Conservation (phyloP, 257 asterid species). For the Jacaranda mimosifolia region DNA sequence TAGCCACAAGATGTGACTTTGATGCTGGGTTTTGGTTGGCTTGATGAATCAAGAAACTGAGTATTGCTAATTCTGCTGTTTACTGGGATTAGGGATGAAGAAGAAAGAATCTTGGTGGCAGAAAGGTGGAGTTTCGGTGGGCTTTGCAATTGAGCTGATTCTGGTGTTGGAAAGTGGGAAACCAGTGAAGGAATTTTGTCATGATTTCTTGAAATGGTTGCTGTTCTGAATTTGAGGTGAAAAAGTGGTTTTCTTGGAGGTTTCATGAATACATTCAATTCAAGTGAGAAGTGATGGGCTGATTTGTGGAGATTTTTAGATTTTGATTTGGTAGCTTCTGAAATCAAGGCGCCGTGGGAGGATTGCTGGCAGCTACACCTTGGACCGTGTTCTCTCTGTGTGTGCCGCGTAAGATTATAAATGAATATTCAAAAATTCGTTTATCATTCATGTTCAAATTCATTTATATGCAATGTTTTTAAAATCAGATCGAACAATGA, state of each 20-base stretch:
- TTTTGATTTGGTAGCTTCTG: background rate
- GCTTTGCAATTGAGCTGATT: constrained; percentile 30
- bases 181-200: constrained; percentile 6
- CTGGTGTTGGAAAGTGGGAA: constrained; percentile 21
- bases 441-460: no score
- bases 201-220: constrained; percentile 34
- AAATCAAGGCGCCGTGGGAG: constrained; percentile 11
- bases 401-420: no score
- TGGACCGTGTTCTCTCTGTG: background rate
- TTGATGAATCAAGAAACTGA: constrained; percentile 38
- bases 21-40: constrained; percentile 36
- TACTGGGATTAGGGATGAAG: constrained; percentile 37
- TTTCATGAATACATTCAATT: constrained; percentile 53
- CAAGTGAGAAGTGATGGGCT: background rate
- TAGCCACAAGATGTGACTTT: constrained; percentile 26
- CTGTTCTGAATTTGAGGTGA: constrained; percentile 36
- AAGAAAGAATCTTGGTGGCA: constrained; percentile 39
- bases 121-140: constrained; percentile 32
- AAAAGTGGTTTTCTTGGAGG: constrained; percentile 43
- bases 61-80: constrained; percentile 30
- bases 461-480: no score
- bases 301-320: background rate
- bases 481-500: no score
- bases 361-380: background rate
- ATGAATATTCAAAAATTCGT: no score